Percentiles rank a stretch among this genome's conserved stretches.
Conservation (phyloP, 768 basidiomycete genomes). For the Tremella yokohamensis region DNA sequence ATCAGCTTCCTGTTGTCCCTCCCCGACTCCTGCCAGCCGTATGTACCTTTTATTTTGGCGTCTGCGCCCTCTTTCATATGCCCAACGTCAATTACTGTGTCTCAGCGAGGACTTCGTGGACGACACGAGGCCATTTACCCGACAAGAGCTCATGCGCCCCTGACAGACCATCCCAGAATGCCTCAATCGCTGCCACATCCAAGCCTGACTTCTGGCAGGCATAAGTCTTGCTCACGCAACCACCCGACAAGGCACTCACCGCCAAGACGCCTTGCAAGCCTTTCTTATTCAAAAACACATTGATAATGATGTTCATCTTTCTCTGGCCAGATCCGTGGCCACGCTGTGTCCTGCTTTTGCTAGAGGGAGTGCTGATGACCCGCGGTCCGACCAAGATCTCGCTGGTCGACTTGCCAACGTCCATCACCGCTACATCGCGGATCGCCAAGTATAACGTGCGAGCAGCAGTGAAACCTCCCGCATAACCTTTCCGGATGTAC, state of each 20-base stretch:
- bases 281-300: constrained; percentile 40
- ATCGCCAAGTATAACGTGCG: constrained; percentile 19
- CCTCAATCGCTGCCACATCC: constrained; percentile 26
- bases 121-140: constrained; percentile 19
- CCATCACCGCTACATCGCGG: neutral
- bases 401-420: neutral
- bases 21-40: no score
- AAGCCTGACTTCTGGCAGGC: constrained; percentile 19
- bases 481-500: no score
- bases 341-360: neutral
- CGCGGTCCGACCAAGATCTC: no score
- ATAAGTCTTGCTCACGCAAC: neutral
- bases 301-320: constrained; percentile 29
- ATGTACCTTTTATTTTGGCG: constrained; percentile 36
- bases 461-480: constrained; percentile 16
- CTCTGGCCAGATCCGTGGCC: neutral
- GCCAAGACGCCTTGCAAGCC: constrained; percentile 33
- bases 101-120: neutral
- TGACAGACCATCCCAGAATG: constrained; percentile 41
- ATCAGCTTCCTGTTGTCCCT: no score
- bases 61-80: constrained; percentile 38
- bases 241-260: constrained; percentile 13
- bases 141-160: constrained; percentile 36
- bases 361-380: no score
- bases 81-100: constrained; percentile 41